phyloP scores from a whole-genome alignment of 2,329 filamentous ascomycete genomes.

The Paracoccidioides brasiliensis region DNA sequence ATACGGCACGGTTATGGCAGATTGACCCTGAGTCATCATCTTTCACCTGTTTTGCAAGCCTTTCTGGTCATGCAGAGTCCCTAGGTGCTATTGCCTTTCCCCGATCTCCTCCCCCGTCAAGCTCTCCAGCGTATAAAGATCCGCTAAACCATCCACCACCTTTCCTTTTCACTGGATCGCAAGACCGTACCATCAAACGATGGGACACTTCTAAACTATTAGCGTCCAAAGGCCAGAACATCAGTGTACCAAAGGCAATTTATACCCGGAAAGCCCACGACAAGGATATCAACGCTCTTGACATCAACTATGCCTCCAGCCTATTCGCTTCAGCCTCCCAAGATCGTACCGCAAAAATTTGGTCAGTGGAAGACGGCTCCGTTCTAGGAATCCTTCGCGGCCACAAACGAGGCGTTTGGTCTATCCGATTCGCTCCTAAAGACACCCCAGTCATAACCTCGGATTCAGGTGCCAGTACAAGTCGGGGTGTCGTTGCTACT shows the following conservation, averaged over 20 bases:
- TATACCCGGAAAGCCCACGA: slow-evolving; percentile 95
- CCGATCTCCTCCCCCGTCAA: slow-evolving; percentile 51
- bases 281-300: slow-evolving; percentile 95
- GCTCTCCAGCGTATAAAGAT: slow-evolving; percentile 56
- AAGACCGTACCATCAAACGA: slow-evolving; percentile 88
- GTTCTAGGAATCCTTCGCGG: slow-evolving; percentile 82
- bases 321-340: slow-evolving; percentile 93
- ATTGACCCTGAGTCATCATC: slow-evolving; percentile 63
- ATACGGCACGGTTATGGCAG: slow-evolving; percentile 81
- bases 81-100: slow-evolving; percentile 80
- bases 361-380: slow-evolving; percentile 80
- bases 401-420: slow-evolving; percentile 92
- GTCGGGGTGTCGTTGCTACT: slow-evolving; percentile 72
- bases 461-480: slow-evolving; percentile 54
- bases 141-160: slow-evolving; percentile 68
- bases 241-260: slow-evolving; percentile 39
- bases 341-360: slow-evolving; percentile 94
- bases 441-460: slow-evolving; percentile 64
- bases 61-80: slow-evolving; percentile 89
- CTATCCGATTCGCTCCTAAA: slow-evolving; percentile 74
- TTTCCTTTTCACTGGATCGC: slow-evolving; percentile 82
- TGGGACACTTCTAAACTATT: slow-evolving; percentile 65
- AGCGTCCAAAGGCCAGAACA: slow-evolving; percentile 30
- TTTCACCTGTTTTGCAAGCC: slow-evolving; percentile 66
- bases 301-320: slow-evolving; percentile 59